phyloP scores from a whole-genome alignment of 1,284 basidiomycete species.

The Rhodotorula sp. region DNA sequence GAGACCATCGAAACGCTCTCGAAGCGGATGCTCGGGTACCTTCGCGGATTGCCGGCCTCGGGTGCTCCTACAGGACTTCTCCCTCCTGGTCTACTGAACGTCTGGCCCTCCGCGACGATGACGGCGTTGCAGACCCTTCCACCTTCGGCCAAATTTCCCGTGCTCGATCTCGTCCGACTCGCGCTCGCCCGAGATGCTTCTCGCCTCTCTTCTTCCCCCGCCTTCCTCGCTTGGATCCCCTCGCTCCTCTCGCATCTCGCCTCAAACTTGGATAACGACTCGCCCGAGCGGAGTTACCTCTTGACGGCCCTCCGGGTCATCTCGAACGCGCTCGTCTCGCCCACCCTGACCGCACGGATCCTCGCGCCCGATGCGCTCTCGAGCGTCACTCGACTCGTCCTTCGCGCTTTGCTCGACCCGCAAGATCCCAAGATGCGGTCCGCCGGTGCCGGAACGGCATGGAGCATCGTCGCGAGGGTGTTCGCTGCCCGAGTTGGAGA shows the following conservation, averaged over 20 bases:
- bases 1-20: background rate
- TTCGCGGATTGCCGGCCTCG: conserved; percentile 25
- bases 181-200: conserved; percentile 34
- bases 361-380: conserved; percentile 14
- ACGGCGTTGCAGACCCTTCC: conserved; percentile 14
- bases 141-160: conserved; percentile 37
- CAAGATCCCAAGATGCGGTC: conserved; percentile 37
- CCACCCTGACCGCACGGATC: conserved; percentile 13
- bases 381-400: conserved; percentile 27
- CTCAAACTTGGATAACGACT: conserved; percentile 3
- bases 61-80: conserved; percentile 3
- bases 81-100: conserved; percentile 1
- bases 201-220: conserved; percentile 12
- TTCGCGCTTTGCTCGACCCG: conserved; percentile 40
- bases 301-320: conserved; percentile 42
- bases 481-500: conserved; percentile 15
- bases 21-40: conserved; percentile 23
- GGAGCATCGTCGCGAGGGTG: conserved; percentile 40
- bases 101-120: conserved; percentile 24
- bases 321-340: conserved; percentile 36
- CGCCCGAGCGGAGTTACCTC: conserved; percentile 21
- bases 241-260: conserved; percentile 11
- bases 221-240: conserved; percentile 22
- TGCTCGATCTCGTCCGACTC: conserved; percentile 44
- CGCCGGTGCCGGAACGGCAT: conserved; percentile 41